Evolutionary conservation across 441 rosid species (phyloP).

Genomic region (Eruca vesicaria): DNA sequence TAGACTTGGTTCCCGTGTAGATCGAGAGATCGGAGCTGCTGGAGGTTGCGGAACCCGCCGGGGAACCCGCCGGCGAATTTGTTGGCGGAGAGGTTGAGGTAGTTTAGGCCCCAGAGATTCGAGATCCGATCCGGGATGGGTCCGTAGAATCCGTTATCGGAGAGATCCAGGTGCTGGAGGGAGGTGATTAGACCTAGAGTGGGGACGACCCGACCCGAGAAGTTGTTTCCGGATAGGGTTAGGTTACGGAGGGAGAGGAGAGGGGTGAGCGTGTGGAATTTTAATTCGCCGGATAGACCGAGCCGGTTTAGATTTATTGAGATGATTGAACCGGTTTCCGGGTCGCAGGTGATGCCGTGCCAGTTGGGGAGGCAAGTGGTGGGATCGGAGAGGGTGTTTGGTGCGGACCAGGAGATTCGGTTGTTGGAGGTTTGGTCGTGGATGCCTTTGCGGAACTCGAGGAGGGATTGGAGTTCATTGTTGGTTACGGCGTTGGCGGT

Average conservation of each 20-base stretch:
- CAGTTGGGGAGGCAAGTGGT: slow-evolving; percentile 52
- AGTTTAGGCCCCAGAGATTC: slow-evolving; percentile 64
- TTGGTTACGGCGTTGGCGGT: slow-evolving; percentile 36
- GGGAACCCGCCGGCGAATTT: slow-evolving; percentile 76
- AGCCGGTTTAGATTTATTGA: slow-evolving; percentile 57
- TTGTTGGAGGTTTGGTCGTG: slow-evolving; percentile 42
- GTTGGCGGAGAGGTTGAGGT: slow-evolving; percentile 71
- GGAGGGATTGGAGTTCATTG: slow-evolving; percentile 58
- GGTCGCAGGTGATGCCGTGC: slow-evolving; percentile 74
- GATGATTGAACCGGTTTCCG: slow-evolving; percentile 42
- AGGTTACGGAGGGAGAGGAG: slow-evolving; percentile 64
- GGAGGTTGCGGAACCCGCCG: slow-evolving; percentile 52
- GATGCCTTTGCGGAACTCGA: slow-evolving; percentile 91
- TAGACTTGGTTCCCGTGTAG: slow-evolving; percentile 55
- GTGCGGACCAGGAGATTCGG: slow-evolving; percentile 51
- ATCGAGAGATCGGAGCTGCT: slow-evolving; percentile 75
- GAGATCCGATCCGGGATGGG: slow-evolving; percentile 88
- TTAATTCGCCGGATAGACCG: slow-evolving; percentile 71
- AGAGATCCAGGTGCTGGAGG: slow-evolving; percentile 83
- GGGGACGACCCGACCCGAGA: slow-evolving; percentile 86
- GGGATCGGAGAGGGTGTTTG: slow-evolving; percentile 35
- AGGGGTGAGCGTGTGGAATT: slow-evolving; percentile 62
- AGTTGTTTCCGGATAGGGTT: slow-evolving; percentile 68
- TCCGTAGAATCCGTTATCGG: slow-evolving; percentile 69
- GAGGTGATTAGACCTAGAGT: slow-evolving; percentile 62